Percentiles rank a stretch among this genome's conserved stretches.
Evolutionary conservation across 2,329 filamentous ascomycete species (phyloP).

Genomic region (Lachnellula subtilissima): DNA sequence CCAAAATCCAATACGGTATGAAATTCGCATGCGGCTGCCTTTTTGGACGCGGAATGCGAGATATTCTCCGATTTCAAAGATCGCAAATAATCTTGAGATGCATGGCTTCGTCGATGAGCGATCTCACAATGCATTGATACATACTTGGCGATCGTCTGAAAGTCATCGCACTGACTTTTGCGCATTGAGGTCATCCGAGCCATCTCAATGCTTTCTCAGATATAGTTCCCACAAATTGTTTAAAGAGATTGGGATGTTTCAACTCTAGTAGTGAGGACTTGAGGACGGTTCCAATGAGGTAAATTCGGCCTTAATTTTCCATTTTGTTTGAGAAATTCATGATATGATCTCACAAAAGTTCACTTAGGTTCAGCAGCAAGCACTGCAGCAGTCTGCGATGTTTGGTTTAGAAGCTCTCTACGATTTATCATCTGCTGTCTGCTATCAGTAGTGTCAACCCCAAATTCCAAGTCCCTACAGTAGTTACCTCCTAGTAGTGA

Average conservation of each 20-base stretch:
- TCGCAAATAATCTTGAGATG: constrained; percentile 8
- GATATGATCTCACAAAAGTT: no score
- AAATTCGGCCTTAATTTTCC: not conserved
- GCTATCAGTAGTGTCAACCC: no score
- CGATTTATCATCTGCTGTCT: no score
- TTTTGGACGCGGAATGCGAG: constrained; percentile 4
- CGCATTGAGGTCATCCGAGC: constrained; percentile 1
- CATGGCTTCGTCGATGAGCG: not conserved
- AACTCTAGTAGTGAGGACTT: not conserved
- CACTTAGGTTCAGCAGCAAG: not conserved
- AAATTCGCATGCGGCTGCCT: not conserved
- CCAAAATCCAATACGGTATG: not conserved
- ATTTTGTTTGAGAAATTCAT: no score
- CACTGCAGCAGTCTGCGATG: not conserved
- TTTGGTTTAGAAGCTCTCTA: not conserved
- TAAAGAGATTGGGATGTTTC: no score
- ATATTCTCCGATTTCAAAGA: constrained; percentile 8
- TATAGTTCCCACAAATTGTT: not conserved
- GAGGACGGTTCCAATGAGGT: not conserved
- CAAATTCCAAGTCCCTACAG: no score
- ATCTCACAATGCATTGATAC: constrained; percentile 11
- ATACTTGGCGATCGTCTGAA: not conserved
- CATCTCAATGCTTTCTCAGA: constrained; percentile 1
- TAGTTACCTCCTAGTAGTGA: no score
- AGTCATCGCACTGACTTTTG: constrained; percentile 7